phyloP scores from a whole-genome alignment of 2,329 filamentous ascomycete genomes.

The Aspergillus aculeatus region DNA sequence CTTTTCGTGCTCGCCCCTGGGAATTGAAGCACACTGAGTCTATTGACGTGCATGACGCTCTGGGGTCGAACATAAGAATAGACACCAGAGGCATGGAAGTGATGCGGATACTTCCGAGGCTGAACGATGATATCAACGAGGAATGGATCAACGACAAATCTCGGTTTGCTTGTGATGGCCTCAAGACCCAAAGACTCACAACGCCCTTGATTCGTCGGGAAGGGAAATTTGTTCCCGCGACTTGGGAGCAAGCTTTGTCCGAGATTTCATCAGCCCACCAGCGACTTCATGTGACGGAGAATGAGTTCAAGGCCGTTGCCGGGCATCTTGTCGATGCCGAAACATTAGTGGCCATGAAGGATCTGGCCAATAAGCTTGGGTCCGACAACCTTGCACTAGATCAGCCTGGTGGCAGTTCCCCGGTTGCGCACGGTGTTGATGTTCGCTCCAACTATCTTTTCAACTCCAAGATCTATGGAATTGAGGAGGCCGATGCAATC shows the following conservation, averaged over 20 bases:
- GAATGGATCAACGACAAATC: conserved; percentile 99
- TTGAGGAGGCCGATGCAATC: conserved; percentile 90
- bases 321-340: conserved; percentile 90
- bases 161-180: conserved; percentile 90
- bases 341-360: conserved; percentile 93
- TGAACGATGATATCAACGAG: conserved; percentile 98
- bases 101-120: conserved; percentile 86
- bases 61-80: conserved; percentile 92
- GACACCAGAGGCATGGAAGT: conserved; percentile 93
- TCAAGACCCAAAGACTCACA: conserved; percentile 93
- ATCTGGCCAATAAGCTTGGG: conserved; percentile 91
- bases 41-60: conserved; percentile 86
- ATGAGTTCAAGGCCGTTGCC: conserved; percentile 94
- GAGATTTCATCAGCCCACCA: conserved; percentile 82
- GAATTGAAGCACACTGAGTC: conserved; percentile 95
- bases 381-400: conserved; percentile 95
- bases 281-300: conserved; percentile 75
- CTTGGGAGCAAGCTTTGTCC: conserved; percentile 92
- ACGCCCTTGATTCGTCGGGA: conserved; percentile 86
- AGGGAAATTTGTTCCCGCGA: conserved; percentile 85
- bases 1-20: conserved; percentile 95
- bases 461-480: conserved; percentile 91
- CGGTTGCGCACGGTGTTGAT: conserved; percentile 88
- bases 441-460: conserved; percentile 93
- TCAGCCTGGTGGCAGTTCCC: conserved; percentile 77